Evolutionary conservation across 345 rosid genomes (phyloP).

Genomic region (Rhizophora apiculata): DNA sequence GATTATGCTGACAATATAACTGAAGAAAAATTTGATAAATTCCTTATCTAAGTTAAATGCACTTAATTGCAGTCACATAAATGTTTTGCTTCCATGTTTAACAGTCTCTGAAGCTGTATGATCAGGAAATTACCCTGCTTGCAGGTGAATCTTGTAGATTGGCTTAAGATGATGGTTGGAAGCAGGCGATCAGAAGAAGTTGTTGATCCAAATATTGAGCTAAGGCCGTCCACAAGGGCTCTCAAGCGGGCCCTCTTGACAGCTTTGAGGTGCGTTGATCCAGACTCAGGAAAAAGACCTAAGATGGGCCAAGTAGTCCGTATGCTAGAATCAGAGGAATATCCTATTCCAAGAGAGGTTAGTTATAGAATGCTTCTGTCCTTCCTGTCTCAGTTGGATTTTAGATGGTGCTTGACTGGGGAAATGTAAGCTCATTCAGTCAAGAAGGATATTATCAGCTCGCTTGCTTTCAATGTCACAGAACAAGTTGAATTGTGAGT

Average conservation of each 20-base stretch:
- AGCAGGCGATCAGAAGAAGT: slow-evolving; percentile 92
- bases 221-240: slow-evolving; percentile 80
- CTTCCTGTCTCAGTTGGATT: no score
- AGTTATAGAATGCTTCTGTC: slow-evolving; percentile 6
- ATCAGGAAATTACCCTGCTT: slow-evolving; percentile 10
- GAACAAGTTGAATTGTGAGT: slow-evolving; percentile 42
- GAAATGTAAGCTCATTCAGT: no score
- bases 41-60: no score
- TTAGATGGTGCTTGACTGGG: no score
- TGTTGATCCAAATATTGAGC: slow-evolving; percentile 83
- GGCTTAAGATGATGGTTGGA: slow-evolving; percentile 99
- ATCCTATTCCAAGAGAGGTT: slow-evolving; percentile 96
- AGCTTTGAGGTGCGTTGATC: slow-evolving; percentile 95
- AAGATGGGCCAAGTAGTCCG: slow-evolving; percentile 98
- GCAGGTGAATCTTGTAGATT: slow-evolving; percentile 94
- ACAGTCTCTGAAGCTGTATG: background rate
- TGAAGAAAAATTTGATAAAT: no score
- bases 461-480: background rate
- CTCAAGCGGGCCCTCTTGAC: slow-evolving; percentile 88
- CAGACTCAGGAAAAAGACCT: slow-evolving; percentile 86
- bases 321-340: slow-evolving; percentile 97
- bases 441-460: no score
- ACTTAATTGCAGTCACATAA: no score
- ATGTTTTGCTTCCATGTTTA: background rate
- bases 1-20: no score